Evolutionary conservation across 2,329 filamentous ascomycete species (phyloP), one percentile per base, ranked within the genome.

Genomic region (Didymosphaeria variabile): DNA sequence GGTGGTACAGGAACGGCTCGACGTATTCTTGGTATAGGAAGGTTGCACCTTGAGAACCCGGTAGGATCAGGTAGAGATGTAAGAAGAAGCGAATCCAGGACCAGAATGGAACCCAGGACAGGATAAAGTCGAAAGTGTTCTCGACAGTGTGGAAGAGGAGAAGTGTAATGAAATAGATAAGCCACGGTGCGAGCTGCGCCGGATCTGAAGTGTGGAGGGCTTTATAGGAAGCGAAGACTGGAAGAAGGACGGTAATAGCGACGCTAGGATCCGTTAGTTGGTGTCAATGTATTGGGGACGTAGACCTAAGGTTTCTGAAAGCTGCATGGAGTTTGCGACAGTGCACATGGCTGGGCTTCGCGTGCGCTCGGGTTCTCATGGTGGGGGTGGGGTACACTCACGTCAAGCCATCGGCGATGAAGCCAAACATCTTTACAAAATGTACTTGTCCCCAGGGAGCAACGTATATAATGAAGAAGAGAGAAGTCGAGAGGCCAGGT

Each of bases 121-220:
- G 86, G 73, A 98, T 89, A 81, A 94, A 97, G 72, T 90, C 88
- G 59, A 91, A 89, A 87, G 93, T 97, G 50, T 91, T 94, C 82
- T 98, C 95, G 79, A 89, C 87, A 63, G 95, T 87, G 59, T 94
- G 85, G 71, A 90, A 88, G 77, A 92, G 90, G 63, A 92, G 91
- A 67, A 97, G 87, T 26, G 97, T 93, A 62, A 97, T 93, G 91
- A 94, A 99, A 86, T 98, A 99, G 91, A 98, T 98, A 68, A 98
- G 87, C 95, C 95, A 99, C 89, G 94, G 94, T 66, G 92, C 92
- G 62, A 97, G 86, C 76, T 96, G 89, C 40, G 92, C 90, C 2
- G 94, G 93, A 79, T 97, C 92, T 55, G 91, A 91, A 17, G 93
- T 94, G 81, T 95, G 94, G 75, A 99, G 90, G 52, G 95, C 94